phyloP scores from a whole-genome alignment of 2,329 filamentous ascomycete genomes.

The Trichoderma arundinaceum region DNA sequence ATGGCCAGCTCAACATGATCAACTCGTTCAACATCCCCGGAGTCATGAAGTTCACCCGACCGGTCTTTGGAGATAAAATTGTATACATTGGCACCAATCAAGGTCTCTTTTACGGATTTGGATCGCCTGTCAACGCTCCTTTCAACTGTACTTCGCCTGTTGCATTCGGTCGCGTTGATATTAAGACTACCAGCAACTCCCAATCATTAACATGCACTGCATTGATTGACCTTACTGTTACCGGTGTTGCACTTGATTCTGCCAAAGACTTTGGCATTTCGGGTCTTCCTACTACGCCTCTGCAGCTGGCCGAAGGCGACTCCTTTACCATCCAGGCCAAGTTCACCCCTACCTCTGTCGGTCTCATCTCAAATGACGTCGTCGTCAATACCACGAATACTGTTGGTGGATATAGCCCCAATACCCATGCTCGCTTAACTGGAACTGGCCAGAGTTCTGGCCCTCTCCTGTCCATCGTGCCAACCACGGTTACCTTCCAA shows the following conservation, averaged over 20 bases:
- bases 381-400: constrained; percentile 55
- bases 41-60: constrained; percentile 61
- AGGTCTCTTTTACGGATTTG: constrained; percentile 61
- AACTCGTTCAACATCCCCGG: constrained; percentile 58
- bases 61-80: constrained; percentile 62
- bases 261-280: constrained; percentile 47
- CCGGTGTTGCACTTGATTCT: constrained; percentile 44
- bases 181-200: constrained; percentile 43
- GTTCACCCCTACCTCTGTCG: constrained; percentile 55
- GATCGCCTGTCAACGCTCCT: constrained; percentile 59
- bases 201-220: constrained; percentile 55
- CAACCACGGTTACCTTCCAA: constrained; percentile 56
- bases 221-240: constrained; percentile 51
- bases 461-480: constrained; percentile 54
- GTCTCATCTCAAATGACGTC: constrained; percentile 55
- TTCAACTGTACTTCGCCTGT: constrained; percentile 59
- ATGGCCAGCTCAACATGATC: constrained; percentile 54
- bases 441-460: constrained; percentile 55
- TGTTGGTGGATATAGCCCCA: constrained; percentile 52
- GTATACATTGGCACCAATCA: constrained; percentile 59
- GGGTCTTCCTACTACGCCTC: constrained; percentile 42
- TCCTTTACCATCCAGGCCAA: constrained; percentile 51
- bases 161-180: constrained; percentile 53
- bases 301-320: constrained; percentile 44
- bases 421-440: constrained; percentile 53